Conservation (phyloP, 345 rosid genomes). For the Populus deltoides region DNA sequence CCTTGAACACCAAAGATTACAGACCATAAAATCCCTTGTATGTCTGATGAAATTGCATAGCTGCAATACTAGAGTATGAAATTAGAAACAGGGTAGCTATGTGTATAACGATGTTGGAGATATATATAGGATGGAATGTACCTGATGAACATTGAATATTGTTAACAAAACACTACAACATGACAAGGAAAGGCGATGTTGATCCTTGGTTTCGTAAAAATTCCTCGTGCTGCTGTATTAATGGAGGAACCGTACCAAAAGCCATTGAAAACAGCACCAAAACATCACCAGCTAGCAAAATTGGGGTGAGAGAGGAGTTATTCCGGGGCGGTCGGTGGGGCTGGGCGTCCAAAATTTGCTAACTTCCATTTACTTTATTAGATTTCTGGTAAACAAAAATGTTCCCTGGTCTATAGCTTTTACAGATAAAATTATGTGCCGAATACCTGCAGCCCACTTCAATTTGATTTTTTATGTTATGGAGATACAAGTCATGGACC, state of each 20-base stretch:
- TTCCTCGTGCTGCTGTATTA: neutral
- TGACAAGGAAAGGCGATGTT: slow-evolving; percentile 28
- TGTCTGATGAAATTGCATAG: neutral
- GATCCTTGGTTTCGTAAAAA: neutral
- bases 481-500: neutral
- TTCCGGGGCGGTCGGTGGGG: slow-evolving; percentile 27
- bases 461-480: neutral
- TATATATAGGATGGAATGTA: slow-evolving; percentile 35
- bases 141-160: neutral
- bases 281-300: slow-evolving; percentile 44
- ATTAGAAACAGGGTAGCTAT: neutral
- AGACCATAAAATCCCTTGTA: neutral
- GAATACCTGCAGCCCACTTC: neutral
- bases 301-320: slow-evolving; percentile 17
- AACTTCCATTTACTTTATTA: slow-evolving; percentile 10
- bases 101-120: slow-evolving; percentile 9
- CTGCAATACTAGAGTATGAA: neutral
- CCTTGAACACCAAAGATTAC: too few species aligned
- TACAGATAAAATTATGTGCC: slow-evolving; percentile 1
- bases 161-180: slow-evolving; percentile 23
- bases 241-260: neutral
- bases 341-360: slow-evolving; percentile 46
- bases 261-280: slow-evolving; percentile 19
- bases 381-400: neutral
- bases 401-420: neutral